phyloP scores from a whole-genome alignment of 2,329 filamentous ascomycete genomes.

The Blastomyces parvus region DNA sequence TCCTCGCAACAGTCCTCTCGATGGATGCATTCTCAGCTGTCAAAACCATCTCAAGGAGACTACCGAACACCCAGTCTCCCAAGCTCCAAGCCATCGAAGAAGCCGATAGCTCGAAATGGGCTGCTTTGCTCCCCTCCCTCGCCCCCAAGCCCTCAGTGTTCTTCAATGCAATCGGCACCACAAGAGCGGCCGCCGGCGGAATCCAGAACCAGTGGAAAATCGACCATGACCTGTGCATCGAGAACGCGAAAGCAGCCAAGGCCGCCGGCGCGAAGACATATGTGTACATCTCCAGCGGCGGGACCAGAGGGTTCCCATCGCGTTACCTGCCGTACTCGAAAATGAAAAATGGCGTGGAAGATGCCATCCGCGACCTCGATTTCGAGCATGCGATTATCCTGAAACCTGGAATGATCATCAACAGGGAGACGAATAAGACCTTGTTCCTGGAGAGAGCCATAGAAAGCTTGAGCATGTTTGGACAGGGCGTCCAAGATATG shows the following conservation, averaged over 20 bases:
- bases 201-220: slow-evolving; percentile 31
- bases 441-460: slow-evolving; percentile 19
- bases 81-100: slow-evolving; percentile 25
- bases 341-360: slow-evolving; percentile 32
- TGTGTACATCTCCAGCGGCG: slow-evolving; percentile 29
- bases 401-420: slow-evolving; percentile 30
- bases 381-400: slow-evolving; percentile 31
- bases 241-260: slow-evolving; percentile 29
- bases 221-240: slow-evolving; percentile 30
- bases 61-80: slow-evolving; percentile 19
- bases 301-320: slow-evolving; percentile 23
- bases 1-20: slow-evolving; percentile 23
- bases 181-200: slow-evolving; percentile 25
- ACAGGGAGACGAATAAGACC: slow-evolving; percentile 20
- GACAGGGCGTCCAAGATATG: slow-evolving; percentile 22
- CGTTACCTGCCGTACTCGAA: slow-evolving; percentile 27
- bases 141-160: slow-evolving; percentile 20
- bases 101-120: slow-evolving; percentile 26
- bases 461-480: slow-evolving; percentile 18
- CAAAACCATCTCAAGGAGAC: slow-evolving; percentile 23
- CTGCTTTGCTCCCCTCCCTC: slow-evolving; percentile 19
- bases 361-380: slow-evolving; percentile 27
- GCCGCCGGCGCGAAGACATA: slow-evolving; percentile 28
- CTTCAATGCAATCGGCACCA: slow-evolving; percentile 31
- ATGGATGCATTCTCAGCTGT: slow-evolving; percentile 19